Evolutionary conservation across 192 early-diverging fungal species (phyloP), one percentile per base, ranked within the genome.

Genomic region (Coemansia sp.): DNA sequence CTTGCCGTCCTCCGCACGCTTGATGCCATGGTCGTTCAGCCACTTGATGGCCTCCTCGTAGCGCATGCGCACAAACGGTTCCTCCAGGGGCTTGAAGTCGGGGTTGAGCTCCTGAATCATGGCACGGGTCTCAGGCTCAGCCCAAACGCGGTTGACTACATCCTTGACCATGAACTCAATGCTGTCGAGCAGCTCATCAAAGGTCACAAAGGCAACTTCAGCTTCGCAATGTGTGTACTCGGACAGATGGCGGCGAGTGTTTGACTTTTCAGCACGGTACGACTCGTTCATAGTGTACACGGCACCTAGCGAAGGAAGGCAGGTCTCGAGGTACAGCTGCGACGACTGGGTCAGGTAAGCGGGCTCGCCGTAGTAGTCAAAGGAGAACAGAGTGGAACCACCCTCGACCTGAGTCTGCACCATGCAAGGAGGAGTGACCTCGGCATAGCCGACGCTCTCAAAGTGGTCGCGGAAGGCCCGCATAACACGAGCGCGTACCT

Each of bases 351-450:
- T 98, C 68, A 99, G 81, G 70, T 95, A 99, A 7, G 95, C 94
- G 66, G 86, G 71, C 64, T 97, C 90, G 28, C 91, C 95, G 57
- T 99, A 99, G 78, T 99, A 99, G 63, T 97, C 75, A 67, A 99
- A 87, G 36, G 80, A 77, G 46, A 99, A 99, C 46, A 99, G 80
- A 7, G 95, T 98, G 30, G 84, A 85, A 7, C 97, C 97, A 46
- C 97, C 97, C 78, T 99, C 97, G 10, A 96, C 95, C 71, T 97
- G 94, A 32, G 95, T 99, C 80, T 99, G 95, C 19, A 99, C 97
- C 92, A 99, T 91, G 63, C 89, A 83, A 15, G 97, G 97, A n/a
- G 97, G 95, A 10, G 88, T 96, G 13, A 99, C 91, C 74, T 99
- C 97, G 46, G 73, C 67, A 55, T 89, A 89, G 11, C 81, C 80